These are phyloP conservation scores for Fraxinus albicans DNA, from an alignment of 305 asterid species.

Conservation along the genomic window DNA sequence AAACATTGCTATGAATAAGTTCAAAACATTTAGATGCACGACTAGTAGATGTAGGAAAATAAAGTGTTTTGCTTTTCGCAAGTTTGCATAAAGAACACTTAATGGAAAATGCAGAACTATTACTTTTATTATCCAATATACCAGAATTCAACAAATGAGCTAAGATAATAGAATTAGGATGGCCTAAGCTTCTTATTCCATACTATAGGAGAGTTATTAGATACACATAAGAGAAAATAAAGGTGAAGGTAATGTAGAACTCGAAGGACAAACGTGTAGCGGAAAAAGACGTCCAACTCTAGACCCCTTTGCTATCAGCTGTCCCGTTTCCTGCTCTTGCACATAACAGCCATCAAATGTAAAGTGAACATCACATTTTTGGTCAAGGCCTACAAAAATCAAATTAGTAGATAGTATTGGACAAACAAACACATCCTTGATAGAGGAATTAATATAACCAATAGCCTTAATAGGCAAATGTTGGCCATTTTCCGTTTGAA, in stretches of 20 bases:
- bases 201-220: background rate
- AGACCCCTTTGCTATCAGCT: background rate
- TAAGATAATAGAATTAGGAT: background rate
- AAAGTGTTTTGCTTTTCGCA: background rate
- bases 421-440: background rate
- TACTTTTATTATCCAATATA: background rate
- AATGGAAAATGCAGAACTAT: background rate
- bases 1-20: background rate
- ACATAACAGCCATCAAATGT: background rate
- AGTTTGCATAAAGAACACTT: background rate
- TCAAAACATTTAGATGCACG: background rate
- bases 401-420: background rate
- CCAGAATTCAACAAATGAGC: background rate
- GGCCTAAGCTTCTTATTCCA: background rate
- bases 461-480: background rate
- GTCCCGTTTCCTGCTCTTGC: background rate
- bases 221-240: background rate
- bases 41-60: background rate
- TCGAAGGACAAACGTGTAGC: background rate
- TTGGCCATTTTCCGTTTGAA: background rate
- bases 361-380: background rate
- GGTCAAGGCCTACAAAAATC: background rate
- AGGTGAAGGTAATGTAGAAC: background rate
- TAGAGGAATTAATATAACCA: background rate
- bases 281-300: background rate